These are phyloP conservation scores for Trametes sp. DNA, from an alignment of 1,284 basidiomycete species.

Conservation along the genomic window DNA sequence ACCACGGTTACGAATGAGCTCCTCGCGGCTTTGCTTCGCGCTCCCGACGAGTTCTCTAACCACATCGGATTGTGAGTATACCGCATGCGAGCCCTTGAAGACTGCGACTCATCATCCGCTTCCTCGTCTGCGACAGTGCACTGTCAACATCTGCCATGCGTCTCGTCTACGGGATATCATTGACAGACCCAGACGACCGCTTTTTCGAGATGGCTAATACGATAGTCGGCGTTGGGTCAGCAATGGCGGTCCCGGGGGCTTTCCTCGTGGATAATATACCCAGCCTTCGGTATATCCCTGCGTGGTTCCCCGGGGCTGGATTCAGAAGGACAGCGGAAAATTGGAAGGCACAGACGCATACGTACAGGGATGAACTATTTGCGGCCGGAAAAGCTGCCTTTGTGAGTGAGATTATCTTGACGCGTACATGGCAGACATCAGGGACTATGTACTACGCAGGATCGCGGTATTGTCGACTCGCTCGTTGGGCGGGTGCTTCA, in stretches of 20 bases:
- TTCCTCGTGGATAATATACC: conserved; percentile 27
- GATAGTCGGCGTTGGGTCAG: conserved; percentile 19
- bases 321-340: conserved; percentile 32
- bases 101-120: neutral
- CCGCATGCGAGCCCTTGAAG: neutral
- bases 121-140: neutral
- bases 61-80: conserved; percentile 15
- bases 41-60: neutral
- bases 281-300: conserved; percentile 32
- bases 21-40: neutral
- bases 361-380: conserved; percentile 27
- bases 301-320: conserved; percentile 38
- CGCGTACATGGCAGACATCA: too few relatives aligned
- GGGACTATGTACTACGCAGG: neutral
- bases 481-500: conserved; percentile 7
- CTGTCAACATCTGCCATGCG: conserved; percentile 7
- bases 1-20: neutral
- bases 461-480: neutral
- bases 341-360: conserved; percentile 33
- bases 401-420: neutral
- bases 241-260: conserved; percentile 17
- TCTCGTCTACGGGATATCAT: conserved; percentile 8
- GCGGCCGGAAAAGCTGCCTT: conserved; percentile 16
- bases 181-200: conserved; percentile 18
- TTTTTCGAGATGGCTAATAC: conserved; percentile 21